Percentiles rank a stretch among this genome's conserved stretches.
Evolutionary conservation across 2,329 filamentous ascomycete species (phyloP).

Genomic region (Pseudogymnoascus sp.): DNA sequence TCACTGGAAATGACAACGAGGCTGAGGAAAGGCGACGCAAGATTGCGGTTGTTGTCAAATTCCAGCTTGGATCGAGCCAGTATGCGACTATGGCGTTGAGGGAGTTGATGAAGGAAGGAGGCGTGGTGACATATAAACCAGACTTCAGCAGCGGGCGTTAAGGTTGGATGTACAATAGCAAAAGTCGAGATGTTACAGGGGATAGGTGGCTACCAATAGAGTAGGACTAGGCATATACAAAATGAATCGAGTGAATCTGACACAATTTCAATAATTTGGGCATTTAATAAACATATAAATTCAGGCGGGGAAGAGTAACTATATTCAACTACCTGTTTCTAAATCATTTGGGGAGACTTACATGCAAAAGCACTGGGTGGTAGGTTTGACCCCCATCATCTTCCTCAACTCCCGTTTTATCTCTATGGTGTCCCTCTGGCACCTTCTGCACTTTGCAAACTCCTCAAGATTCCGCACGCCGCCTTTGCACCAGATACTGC

Average conservation of each 20-base stretch:
- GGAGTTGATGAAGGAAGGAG: slow-evolving; percentile 66
- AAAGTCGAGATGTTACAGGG: neutral
- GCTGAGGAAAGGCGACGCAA: slow-evolving; percentile 31
- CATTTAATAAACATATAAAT: neutral
- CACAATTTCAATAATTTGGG: neutral
- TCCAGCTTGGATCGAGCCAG: slow-evolving; percentile 70
- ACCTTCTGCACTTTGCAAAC: neutral
- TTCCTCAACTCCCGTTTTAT: neutral
- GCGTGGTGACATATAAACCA: slow-evolving; percentile 52
- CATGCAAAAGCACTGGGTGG: neutral
- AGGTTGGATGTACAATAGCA: neutral
- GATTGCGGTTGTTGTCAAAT: slow-evolving; percentile 61
- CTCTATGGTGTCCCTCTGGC: neutral
- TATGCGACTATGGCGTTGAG: slow-evolving; percentile 79
- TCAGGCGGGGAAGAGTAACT: neutral
- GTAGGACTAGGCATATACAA: neutral
- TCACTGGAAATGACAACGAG: neutral
- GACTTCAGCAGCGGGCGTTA: slow-evolving; percentile 41
- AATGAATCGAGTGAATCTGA: neutral
- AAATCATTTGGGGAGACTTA: neutral
- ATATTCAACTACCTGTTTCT: neutral
- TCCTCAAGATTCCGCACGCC: neutral
- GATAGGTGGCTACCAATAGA: neutral
- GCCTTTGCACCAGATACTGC: slow-evolving; percentile 1
- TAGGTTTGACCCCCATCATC: neutral